phyloP scores from a whole-genome alignment of 2,329 filamentous ascomycete genomes.

The Pseudocercospora pini-densiflorae region DNA sequence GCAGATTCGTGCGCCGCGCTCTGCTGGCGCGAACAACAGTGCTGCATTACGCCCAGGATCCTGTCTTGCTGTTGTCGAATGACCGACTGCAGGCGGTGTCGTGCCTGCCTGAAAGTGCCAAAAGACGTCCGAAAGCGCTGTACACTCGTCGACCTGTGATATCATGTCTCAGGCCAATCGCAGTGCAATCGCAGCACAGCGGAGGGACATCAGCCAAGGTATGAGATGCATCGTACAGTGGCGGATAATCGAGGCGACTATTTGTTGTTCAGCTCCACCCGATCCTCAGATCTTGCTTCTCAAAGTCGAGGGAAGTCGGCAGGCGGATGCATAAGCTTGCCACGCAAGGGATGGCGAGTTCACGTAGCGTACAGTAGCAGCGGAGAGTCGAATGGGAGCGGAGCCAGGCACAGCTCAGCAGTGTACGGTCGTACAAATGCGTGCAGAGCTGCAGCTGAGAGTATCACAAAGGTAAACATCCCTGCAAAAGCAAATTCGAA shows the following conservation, averaged over 20 bases:
- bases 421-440: neutral
- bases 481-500: neutral
- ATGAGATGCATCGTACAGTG: neutral
- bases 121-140: no score
- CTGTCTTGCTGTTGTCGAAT: neutral
- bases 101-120: neutral
- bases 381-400: neutral
- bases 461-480: neutral
- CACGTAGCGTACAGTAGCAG: neutral
- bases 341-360: neutral
- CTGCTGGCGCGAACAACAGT: conserved; percentile 19
- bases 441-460: neutral
- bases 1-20: conserved; percentile 17
- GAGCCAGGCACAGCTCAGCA: neutral
- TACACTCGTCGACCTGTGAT: neutral
- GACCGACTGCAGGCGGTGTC: neutral
- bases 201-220: neutral
- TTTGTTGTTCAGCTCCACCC: neutral
- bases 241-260: neutral
- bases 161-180: neutral
- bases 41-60: neutral
- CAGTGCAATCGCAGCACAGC: neutral
- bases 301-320: neutral
- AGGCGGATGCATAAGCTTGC: neutral
- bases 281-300: neutral